phyloP scores from a whole-genome alignment of 768 basidiomycete genomes.

The Hortiboletus flavorubellus region DNA sequence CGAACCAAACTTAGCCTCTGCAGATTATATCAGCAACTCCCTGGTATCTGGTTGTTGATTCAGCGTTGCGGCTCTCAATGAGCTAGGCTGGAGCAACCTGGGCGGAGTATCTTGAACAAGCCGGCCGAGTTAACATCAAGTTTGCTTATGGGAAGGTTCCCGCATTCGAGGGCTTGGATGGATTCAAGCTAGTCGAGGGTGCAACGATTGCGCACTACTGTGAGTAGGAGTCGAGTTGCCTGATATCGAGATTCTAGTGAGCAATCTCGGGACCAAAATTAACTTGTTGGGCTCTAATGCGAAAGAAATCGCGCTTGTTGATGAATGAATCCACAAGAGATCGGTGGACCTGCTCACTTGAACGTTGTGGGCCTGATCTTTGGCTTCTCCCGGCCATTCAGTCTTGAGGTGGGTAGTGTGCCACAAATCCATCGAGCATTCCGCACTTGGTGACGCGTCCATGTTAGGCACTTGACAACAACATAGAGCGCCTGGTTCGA shows the following conservation, averaged over 20 bases:
- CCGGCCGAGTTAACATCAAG: constrained; percentile 10
- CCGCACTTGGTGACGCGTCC: no score
- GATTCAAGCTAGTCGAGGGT: constrained; percentile 17
- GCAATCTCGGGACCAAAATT: constrained; percentile 7
- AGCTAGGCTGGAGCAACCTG: constrained; percentile 3
- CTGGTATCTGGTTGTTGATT: constrained; percentile 4
- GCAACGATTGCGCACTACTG: constrained; percentile 18
- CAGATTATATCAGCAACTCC: neutral
- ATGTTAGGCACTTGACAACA: neutral
- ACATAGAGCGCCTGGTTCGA: constrained; percentile 1
- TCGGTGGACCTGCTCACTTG: no score
- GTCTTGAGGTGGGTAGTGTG: constrained; percentile 7
- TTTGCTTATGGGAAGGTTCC: constrained; percentile 21
- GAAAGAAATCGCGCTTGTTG: constrained; percentile 9
- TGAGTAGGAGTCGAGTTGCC: neutral
- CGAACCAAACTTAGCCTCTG: constrained; percentile 10
- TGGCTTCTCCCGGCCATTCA: no score
- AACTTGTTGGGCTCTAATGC: constrained; percentile 12
- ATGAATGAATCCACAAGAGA: no score
- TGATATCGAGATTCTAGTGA: constrained; percentile 2
- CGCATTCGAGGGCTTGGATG: constrained; percentile 16
- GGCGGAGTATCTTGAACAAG: constrained; percentile 7
- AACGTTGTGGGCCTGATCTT: no score
- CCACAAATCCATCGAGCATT: no score
- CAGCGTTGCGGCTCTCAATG: constrained; percentile 16